phyloP scores from a whole-genome alignment of 495 filamentous ascomycete species.

The Rusavskia elegans region DNA sequence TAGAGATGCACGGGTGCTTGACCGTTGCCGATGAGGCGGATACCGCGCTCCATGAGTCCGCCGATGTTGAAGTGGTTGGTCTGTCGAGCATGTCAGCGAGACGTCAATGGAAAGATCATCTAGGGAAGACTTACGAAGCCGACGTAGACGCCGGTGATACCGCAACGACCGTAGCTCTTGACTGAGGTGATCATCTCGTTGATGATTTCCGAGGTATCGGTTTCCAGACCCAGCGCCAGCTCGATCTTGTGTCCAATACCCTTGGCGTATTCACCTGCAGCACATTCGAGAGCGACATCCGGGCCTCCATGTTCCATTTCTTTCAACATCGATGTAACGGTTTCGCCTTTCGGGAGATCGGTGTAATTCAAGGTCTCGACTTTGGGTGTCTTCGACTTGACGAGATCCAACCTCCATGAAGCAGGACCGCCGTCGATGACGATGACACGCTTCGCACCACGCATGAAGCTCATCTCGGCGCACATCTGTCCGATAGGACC shows the following conservation, averaged over 20 bases:
- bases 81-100: constrained; percentile 15
- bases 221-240: constrained; percentile 57
- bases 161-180: constrained; percentile 56
- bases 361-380: constrained; percentile 44
- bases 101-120: too few relatives aligned
- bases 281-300: constrained; percentile 72
- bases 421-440: constrained; percentile 56
- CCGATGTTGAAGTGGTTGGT: constrained; percentile 77
- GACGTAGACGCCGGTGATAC: constrained; percentile 70
- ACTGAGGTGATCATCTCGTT: constrained; percentile 80
- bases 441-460: constrained; percentile 64
- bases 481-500: constrained; percentile 71
- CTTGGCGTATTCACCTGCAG: constrained; percentile 74
- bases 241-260: constrained; percentile 69
- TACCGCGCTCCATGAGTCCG: constrained; percentile 72
- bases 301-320: constrained; percentile 54
- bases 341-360: constrained; percentile 32
- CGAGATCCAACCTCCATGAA: constrained; percentile 49
- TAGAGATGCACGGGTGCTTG: constrained; percentile 76
- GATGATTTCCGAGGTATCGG: constrained; percentile 70
- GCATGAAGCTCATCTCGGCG: constrained; percentile 51
- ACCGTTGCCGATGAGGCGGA: constrained; percentile 68
- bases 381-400: constrained; percentile 46
- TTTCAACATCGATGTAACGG: constrained; percentile 55
- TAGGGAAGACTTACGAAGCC: constrained; percentile 40